Conservation (phyloP, 2,329 filamentous ascomycete species). For the Aspergillus uvarum region DNA sequence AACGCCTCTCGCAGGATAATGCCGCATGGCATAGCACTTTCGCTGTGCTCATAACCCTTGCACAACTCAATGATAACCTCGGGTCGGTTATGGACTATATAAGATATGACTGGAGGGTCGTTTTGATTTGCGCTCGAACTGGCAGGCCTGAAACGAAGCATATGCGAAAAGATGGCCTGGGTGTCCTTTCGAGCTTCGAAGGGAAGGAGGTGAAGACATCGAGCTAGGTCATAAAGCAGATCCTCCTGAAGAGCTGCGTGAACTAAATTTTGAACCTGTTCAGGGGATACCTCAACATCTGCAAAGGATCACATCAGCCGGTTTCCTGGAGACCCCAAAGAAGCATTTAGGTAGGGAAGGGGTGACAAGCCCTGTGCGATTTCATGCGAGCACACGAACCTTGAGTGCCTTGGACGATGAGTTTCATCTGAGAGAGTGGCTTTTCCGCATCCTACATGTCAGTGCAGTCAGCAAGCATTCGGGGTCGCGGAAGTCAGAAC, state of each 20-base stretch:
- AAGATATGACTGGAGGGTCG: conserved; percentile 82
- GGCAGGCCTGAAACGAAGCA: conserved; percentile 81
- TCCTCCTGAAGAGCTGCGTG: conserved; percentile 85
- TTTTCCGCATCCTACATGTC: conserved; percentile 70
- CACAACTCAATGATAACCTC: conserved; percentile 87
- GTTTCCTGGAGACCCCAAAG: not conserved
- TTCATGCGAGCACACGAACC: conserved; percentile 51
- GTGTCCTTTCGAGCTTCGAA: conserved; percentile 97
- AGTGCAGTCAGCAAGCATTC: conserved; percentile 20
- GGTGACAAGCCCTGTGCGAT: not conserved
- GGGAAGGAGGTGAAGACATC: conserved; percentile 78
- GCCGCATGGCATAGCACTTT: conserved; percentile 88
- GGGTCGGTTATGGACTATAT: conserved; percentile 81
- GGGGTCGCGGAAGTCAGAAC: conserved; percentile 17
- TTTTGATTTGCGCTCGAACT: conserved; percentile 57
- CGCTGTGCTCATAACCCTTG: conserved; percentile 82
- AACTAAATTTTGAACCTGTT: conserved; percentile 84
- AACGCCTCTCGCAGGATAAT: conserved; percentile 84
- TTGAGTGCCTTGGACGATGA: conserved; percentile 87
- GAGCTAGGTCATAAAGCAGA: conserved; percentile 78
- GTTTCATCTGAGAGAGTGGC: conserved; percentile 85
- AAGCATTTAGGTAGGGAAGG: no score
- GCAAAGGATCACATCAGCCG: conserved; percentile 18
- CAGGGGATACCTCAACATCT: conserved; percentile 84
- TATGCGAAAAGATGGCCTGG: conserved; percentile 92